Conservation (phyloP, 2,329 filamentous ascomycete species). For the Harringtonia aguacate region DNA sequence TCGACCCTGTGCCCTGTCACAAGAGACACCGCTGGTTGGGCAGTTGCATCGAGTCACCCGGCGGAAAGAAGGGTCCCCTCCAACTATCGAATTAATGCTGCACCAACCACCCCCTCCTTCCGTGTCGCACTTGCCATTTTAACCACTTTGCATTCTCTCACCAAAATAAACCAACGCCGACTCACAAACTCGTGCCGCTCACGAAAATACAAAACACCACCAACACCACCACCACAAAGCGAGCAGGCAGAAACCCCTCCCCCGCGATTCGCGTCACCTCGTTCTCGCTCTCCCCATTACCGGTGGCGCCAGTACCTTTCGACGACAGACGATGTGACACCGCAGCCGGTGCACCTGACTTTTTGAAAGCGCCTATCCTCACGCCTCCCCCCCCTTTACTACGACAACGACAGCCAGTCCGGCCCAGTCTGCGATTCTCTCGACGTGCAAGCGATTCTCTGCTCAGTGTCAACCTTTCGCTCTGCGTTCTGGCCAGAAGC, state of each 20-base stretch:
- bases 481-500: too few species aligned
- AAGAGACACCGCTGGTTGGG: neutral
- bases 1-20: neutral
- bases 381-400: too few species aligned
- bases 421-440: too few species aligned
- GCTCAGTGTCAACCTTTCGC: too few species aligned
- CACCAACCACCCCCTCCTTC: conserved; percentile 5
- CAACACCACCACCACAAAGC: neutral
- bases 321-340: neutral
- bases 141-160: neutral
- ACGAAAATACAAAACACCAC: neutral
- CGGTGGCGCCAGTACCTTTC: neutral
- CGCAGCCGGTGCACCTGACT: neutral
- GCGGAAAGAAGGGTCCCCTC: conserved; percentile 1
- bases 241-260: too few species aligned
- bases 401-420: too few species aligned
- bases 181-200: conserved; percentile 1
- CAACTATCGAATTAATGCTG: neutral
- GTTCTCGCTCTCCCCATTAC: neutral
- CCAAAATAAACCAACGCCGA: conserved; percentile 4
- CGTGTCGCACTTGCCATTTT: conserved; percentile 2
- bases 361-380: conserved; percentile 1
- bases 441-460: too few species aligned
- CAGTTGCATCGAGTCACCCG: conserved; percentile 3
- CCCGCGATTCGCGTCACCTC: neutral